Evolutionary conservation across 2,329 filamentous ascomycete species (phyloP).

Genomic region (Ceratocystis papillata): DNA sequence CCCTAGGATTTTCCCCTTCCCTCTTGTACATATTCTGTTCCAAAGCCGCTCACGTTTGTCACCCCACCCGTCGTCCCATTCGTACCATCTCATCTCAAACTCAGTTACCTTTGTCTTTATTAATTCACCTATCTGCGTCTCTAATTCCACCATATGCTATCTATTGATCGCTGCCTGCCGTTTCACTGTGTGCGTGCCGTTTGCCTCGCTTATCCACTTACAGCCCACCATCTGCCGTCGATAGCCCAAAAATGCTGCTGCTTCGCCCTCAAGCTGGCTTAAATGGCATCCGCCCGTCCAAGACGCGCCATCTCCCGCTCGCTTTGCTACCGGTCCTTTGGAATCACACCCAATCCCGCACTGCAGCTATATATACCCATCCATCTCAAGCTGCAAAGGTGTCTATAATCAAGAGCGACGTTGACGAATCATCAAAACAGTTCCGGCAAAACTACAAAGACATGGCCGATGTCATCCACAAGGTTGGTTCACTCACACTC

Average conservation of each 20-base stretch:
- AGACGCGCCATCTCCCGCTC: slow-evolving; percentile 31
- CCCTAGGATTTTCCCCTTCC: neutral
- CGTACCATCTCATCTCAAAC: too few relatives aligned
- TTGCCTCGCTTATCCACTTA: neutral
- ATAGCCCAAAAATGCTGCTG: neutral
- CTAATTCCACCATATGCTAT: neutral
- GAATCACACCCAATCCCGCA: slow-evolving; percentile 30
- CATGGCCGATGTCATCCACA: slow-evolving; percentile 62
- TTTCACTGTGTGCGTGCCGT: too few relatives aligned
- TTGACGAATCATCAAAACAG: slow-evolving; percentile 59
- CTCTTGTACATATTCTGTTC: neutral
- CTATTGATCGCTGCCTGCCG: too few relatives aligned
- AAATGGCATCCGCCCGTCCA: neutral
- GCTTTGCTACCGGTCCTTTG: slow-evolving; percentile 25
- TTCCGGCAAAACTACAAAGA: slow-evolving; percentile 70
- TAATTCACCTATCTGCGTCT: neutral
- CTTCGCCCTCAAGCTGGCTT: neutral
- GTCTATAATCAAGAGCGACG: slow-evolving; percentile 62
- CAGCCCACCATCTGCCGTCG: neutral
- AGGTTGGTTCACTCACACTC: slow-evolving; percentile 58
- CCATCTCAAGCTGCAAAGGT: slow-evolving; percentile 73
- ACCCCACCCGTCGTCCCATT: neutral
- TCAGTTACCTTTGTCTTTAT: neutral
- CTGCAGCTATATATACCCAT: slow-evolving; percentile 66
- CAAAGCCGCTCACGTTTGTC: neutral